These are phyloP conservation scores for Triticum monococcum DNA, from an alignment of 176 grass and related monocot species.

Conservation along the genomic window DNA sequence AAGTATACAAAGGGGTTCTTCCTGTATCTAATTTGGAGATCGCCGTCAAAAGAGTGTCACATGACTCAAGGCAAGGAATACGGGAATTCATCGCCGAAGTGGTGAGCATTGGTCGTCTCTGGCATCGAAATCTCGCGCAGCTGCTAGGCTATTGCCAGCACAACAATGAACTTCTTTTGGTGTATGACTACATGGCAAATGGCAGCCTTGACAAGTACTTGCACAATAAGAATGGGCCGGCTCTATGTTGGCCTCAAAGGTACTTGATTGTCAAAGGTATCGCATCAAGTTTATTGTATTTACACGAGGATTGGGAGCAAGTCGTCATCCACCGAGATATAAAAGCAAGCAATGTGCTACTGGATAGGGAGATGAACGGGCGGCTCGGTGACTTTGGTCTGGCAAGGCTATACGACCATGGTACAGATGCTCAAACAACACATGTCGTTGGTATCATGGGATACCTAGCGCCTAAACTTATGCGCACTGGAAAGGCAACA, in stretches of 20 bases:
- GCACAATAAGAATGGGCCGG: background rate
- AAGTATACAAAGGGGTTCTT: slow-evolving; percentile 24
- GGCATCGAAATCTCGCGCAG: slow-evolving; percentile 17
- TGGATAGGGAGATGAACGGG: slow-evolving; percentile 2
- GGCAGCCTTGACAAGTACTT: slow-evolving; percentile 28
- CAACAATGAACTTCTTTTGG: slow-evolving; percentile 31
- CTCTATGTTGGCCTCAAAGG: slow-evolving; percentile 20
- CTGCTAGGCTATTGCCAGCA: slow-evolving; percentile 22
- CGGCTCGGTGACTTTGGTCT: slow-evolving; percentile 33
- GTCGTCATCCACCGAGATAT: slow-evolving; percentile 38
- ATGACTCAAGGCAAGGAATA: slow-evolving; percentile 24
- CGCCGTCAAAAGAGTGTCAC: slow-evolving; percentile 31
- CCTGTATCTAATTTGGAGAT: background rate
- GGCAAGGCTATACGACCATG: slow-evolving; percentile 25
- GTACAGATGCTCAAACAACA: background rate
- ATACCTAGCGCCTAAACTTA: slow-evolving; percentile 38
- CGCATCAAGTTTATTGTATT: background rate
- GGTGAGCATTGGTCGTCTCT: slow-evolving; percentile 28
- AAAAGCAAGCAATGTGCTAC: slow-evolving; percentile 42
- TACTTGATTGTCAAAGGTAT: slow-evolving; percentile 10
- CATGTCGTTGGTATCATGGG: slow-evolving; percentile 38
- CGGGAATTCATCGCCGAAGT: slow-evolving; percentile 36
- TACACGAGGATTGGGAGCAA: slow-evolving; percentile 41
- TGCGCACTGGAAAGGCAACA: slow-evolving; percentile 24
- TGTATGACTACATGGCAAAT: slow-evolving; percentile 26